A percentile compares a stretch with the other conserved stretches of the same genome.
Evolutionary conservation across 108 stramenopile species (phyloP).

Genomic region (Nannochloropsis salina): DNA sequence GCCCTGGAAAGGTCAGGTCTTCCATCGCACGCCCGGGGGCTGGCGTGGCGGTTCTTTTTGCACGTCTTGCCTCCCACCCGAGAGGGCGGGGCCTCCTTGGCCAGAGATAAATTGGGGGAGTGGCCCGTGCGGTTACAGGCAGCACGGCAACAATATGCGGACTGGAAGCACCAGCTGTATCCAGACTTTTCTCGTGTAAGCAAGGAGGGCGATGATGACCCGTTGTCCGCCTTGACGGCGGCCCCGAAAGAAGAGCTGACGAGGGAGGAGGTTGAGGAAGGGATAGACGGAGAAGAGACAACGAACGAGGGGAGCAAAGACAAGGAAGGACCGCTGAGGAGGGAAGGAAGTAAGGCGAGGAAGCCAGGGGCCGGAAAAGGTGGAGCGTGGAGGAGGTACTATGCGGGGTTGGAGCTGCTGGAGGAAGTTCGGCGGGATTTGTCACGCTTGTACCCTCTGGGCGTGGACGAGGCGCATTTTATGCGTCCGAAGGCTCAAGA

Average conservation of each 20-base stretch:
- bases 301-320: neutral
- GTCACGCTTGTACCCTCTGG: neutral
- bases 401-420: neutral
- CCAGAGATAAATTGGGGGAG: neutral
- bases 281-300: neutral
- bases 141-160: neutral
- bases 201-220: conserved; percentile 4
- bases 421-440: neutral
- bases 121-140: neutral
- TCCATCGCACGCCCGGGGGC: neutral
- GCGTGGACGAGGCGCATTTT: conserved; percentile 11
- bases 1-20: neutral
- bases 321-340: neutral
- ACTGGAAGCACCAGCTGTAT: neutral
- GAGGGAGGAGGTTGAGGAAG: neutral
- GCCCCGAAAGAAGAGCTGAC: neutral
- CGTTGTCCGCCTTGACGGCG: neutral
- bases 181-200: neutral
- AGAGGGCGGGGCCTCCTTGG: neutral
- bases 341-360: neutral
- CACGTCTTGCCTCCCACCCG: neutral
- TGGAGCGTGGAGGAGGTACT: neutral
- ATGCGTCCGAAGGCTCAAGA: neutral
- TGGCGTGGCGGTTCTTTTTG: neutral
- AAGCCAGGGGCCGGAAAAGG: neutral